Evolutionary conservation across 306 rosid genomes (phyloP), one percentile per base, ranked within the genome.

Genomic region (Boehmeria nivea): DNA sequence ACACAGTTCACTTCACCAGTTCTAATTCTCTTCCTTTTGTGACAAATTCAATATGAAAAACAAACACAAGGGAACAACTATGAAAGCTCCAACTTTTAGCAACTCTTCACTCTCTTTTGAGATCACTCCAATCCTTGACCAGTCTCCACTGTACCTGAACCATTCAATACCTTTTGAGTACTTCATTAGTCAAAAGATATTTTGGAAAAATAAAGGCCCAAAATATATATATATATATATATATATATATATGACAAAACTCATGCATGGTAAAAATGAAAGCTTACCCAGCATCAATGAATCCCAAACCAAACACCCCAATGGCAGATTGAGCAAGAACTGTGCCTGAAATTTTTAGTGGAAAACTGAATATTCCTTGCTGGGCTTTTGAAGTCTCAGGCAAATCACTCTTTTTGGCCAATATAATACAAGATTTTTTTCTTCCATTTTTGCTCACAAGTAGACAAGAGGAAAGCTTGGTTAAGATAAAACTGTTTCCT

Each of bases 91-190:
- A 62, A 77, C 44, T 80, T 78, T 83, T 0, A 89, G 69, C 66
- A 86, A 63, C 3, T 75, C 81, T 62, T 86, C 97, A 17, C 1
- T 68, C 68, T 89, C 78, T 40, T 52, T 68, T 54, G 97, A 75
- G 39, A 89, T 72, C 25, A 72, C 97, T 51, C 95, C 95, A 66
- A 86, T 86, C 68, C 97, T 89, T 8, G 95, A 89, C 97, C 97
- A 89, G 68, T 89, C 97, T 64, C 95, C 95, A 45, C 87, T 89
- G 51, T 83, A 89, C 87, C 95, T 89, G 80, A 17, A 40, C 45
- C 64, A 57, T 55, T 52, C 19, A 33, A 68, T 21, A 23, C 14
- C 18, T 5, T 54, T 8, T 49, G 8, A 18, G n/a, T n/a, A n/a
- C n/a, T 63, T 15, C 27, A 59, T 12, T 6, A 47, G 46, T 3